Conservation (phyloP, 208 protist species). For the Borovskyia barvae region DNA sequence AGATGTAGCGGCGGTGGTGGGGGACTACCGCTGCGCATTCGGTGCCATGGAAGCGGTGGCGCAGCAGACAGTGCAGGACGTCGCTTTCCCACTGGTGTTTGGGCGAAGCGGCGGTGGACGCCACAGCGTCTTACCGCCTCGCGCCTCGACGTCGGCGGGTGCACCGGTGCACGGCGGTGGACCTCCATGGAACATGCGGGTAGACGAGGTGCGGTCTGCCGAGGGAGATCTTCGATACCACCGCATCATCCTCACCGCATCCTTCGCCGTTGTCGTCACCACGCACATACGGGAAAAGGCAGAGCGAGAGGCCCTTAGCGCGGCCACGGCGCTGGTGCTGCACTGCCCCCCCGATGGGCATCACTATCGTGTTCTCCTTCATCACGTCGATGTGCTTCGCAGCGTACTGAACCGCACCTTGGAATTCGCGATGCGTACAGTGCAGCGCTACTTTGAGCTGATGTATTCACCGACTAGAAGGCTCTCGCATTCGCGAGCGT, state of each 20-base stretch:
- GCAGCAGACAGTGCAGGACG: slow-evolving; percentile 66
- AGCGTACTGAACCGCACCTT: slow-evolving; percentile 52
- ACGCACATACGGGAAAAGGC: slow-evolving; percentile 44
- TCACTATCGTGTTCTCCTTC: slow-evolving; percentile 55
- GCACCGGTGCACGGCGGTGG: slow-evolving; percentile 25
- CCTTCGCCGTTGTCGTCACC: slow-evolving; percentile 50
- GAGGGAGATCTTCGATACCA: slow-evolving; percentile 58
- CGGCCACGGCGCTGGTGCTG: slow-evolving; percentile 63
- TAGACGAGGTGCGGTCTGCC: slow-evolving; percentile 56
- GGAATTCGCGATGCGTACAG: slow-evolving; percentile 64
- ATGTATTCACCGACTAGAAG: slow-evolving; percentile 25
- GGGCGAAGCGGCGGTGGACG: slow-evolving; percentile 24
- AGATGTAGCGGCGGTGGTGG: slow-evolving; percentile 4
- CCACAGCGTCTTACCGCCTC: too few relatives aligned
- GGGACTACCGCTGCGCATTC: slow-evolving; percentile 36
- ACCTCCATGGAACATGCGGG: slow-evolving; percentile 50
- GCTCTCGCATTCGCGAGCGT: slow-evolving; percentile 14
- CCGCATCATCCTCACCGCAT: slow-evolving; percentile 50
- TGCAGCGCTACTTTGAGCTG: slow-evolving; percentile 57
- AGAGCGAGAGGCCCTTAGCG: slow-evolving; percentile 52
- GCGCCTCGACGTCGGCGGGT: background rate
- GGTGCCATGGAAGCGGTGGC: slow-evolving; percentile 52
- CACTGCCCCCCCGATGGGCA: slow-evolving; percentile 45
- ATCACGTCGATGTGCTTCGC: slow-evolving; percentile 61
- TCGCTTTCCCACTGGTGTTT: slow-evolving; percentile 68